Evolutionary conservation across 2,329 filamentous ascomycete genomes (phyloP).

Genomic region (Colletotrichum endophyticum): DNA sequence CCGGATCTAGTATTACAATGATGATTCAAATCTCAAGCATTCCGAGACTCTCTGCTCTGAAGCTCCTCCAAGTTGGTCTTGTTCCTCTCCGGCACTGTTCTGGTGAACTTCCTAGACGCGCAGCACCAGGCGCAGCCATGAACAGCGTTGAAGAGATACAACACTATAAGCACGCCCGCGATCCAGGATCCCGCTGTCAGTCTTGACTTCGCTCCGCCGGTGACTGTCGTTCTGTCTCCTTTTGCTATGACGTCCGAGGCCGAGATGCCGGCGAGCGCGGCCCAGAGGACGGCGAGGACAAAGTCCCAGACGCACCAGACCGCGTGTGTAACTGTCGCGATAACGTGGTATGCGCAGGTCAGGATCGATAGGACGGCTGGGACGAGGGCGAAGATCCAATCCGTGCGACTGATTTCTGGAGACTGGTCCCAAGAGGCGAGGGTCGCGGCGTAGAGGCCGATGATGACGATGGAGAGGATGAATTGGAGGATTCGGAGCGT

Average conservation of each 20-base stretch:
- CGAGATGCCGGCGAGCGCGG: constrained; percentile 7
- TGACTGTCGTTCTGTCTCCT: not conserved
- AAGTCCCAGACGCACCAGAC: constrained; percentile 17
- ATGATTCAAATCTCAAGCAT: not conserved
- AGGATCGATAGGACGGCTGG: not conserved
- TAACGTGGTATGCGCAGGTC: constrained; percentile 1
- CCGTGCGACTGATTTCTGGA: not conserved
- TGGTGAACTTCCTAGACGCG: not conserved
- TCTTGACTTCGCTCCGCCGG: not conserved
- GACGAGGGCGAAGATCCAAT: constrained; percentile 15
- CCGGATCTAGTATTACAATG: not conserved
- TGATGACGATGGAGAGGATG: constrained; percentile 5
- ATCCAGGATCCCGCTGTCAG: constrained; percentile 7
- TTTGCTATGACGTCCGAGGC: not conserved
- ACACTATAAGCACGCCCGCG: not conserved
- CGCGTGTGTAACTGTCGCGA: constrained; percentile 9
- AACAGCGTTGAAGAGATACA: not conserved
- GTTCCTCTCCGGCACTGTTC: not conserved
- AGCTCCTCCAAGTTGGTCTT: not conserved
- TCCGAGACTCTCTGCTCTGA: not conserved
- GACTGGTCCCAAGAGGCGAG: not conserved
- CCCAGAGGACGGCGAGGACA: constrained; percentile 10
- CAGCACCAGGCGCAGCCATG: not conserved
- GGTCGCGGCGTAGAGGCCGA: constrained; percentile 8
- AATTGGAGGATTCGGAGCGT: constrained; percentile 13